Percentiles rank a stretch among this genome's conserved stretches.
Conservation (phyloP, 2,329 filamentous ascomycete genomes). For the Colletotrichum destructivum region DNA sequence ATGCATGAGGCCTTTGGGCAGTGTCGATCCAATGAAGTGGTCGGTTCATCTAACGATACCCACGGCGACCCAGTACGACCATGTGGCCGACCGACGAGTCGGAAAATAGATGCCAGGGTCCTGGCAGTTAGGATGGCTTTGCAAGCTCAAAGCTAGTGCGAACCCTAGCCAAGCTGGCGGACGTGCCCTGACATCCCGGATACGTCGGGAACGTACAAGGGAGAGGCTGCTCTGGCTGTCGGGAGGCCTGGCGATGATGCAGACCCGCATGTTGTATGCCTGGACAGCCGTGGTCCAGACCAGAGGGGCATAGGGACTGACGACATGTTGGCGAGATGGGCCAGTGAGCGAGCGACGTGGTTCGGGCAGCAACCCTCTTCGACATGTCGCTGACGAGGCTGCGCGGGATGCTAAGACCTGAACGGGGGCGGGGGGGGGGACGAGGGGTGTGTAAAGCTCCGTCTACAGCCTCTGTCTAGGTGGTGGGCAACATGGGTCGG, state of each 20-base stretch:
- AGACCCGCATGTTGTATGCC: slow-evolving; percentile 24
- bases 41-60: slow-evolving; percentile 14
- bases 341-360: not conserved
- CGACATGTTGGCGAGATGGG: not conserved
- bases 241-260: slow-evolving; percentile 40
- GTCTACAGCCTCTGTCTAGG: not conserved
- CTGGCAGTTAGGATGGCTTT: slow-evolving; percentile 36
- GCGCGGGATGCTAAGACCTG: slow-evolving; percentile 27
- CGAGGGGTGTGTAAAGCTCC: slow-evolving; percentile 19
- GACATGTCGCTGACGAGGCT: slow-evolving; percentile 26
- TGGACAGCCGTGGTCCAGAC: slow-evolving; percentile 16
- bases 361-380: slow-evolving; percentile 5
- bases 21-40: slow-evolving; percentile 23
- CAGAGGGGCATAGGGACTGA: not conserved
- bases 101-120: slow-evolving; percentile 30
- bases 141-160: slow-evolving; percentile 38
- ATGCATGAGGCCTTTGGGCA: slow-evolving; percentile 37
- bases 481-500: slow-evolving; percentile 18
- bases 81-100: slow-evolving; percentile 34
- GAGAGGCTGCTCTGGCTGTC: slow-evolving; percentile 8
- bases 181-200: slow-evolving; percentile 23
- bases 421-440: not conserved
- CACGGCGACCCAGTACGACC: slow-evolving; percentile 21
- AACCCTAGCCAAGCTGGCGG: slow-evolving; percentile 38
- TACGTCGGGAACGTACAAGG: not conserved